Conservation (phyloP, 805 yeast genomes). For the Cyberlindnera americana region DNA sequence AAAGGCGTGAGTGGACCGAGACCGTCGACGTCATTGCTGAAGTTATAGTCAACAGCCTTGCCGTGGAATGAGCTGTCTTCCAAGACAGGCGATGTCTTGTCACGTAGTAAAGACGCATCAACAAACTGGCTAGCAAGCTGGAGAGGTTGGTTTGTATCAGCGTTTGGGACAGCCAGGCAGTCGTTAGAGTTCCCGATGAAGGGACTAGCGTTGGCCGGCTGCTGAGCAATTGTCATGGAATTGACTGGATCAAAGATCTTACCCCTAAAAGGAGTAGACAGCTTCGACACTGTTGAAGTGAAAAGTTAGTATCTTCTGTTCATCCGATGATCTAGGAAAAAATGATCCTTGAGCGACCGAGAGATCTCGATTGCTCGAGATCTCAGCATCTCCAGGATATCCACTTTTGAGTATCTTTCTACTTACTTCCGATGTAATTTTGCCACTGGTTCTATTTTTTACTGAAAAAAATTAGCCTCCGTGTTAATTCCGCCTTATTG, state of each 20-base stretch:
- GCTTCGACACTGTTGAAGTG: slow-evolving; percentile 20
- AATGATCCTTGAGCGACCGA: too few relatives aligned
- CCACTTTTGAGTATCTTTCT: too few relatives aligned
- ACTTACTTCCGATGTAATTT: too few relatives aligned
- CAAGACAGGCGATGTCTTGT: slow-evolving; percentile 53
- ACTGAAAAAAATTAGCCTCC: too few relatives aligned
- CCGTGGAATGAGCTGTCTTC: slow-evolving; percentile 47
- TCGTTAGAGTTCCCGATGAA: slow-evolving; percentile 27
- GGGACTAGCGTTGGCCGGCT: slow-evolving; percentile 11
- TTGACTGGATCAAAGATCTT: slow-evolving; percentile 17
- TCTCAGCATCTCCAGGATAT: background rate
- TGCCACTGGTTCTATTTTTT: too few relatives aligned
- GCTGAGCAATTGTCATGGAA: slow-evolving; percentile 8
- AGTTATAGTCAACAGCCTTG: slow-evolving; percentile 64
- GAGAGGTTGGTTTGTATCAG: slow-evolving; percentile 35
- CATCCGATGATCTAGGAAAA: slow-evolving; percentile 1
- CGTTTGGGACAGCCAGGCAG: slow-evolving; percentile 29
- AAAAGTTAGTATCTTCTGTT: slow-evolving; percentile 6
- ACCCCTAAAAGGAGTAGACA: slow-evolving; percentile 25
- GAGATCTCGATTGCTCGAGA: background rate
- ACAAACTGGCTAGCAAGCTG: slow-evolving; percentile 64
- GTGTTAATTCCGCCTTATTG: too few relatives aligned
- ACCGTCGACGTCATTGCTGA: slow-evolving; percentile 46
- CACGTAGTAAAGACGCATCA: slow-evolving; percentile 52
- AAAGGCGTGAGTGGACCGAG: slow-evolving; percentile 64